Evolutionary conservation across 169 alveolate species (phyloP).

Genomic region (Cryptosporidium parvum): DNA sequence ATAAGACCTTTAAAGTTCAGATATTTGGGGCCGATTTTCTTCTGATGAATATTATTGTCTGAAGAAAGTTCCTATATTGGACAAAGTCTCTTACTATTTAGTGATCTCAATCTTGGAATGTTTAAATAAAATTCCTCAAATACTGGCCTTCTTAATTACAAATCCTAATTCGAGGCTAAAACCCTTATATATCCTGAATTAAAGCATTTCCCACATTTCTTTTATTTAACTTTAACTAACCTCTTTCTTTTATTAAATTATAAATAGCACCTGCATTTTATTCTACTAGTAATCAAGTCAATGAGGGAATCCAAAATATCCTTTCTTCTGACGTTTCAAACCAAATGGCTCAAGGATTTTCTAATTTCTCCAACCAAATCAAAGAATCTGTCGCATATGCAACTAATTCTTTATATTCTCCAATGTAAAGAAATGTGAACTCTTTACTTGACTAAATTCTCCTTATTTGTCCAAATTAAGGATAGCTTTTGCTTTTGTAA

Average conservation of each 20-base stretch:
- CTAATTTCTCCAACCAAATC: constrained; percentile 49
- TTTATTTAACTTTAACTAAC: neutral
- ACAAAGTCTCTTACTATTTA: neutral
- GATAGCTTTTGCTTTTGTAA: constrained; percentile 38
- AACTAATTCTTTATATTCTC: constrained; percentile 48
- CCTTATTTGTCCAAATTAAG: neutral
- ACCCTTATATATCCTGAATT: neutral
- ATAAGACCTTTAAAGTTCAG: neutral
- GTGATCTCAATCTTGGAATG: neutral
- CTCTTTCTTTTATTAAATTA: neutral
- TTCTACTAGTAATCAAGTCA: constrained; percentile 33
- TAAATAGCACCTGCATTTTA: constrained; percentile 52
- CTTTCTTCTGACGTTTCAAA: constrained; percentile 44
- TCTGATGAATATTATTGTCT: neutral
- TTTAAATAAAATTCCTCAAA: neutral
- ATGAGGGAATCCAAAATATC: constrained; percentile 40
- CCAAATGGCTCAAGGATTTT: constrained; percentile 35
- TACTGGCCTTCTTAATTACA: neutral
- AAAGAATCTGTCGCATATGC: constrained; percentile 59
- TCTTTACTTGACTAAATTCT: neutral
- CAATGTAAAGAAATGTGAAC: constrained; percentile 2
- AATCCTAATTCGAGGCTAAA: neutral
- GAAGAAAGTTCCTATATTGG: constrained; percentile 1
- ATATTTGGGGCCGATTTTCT: neutral
- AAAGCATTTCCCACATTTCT: neutral